Conservation (phyloP, 2,329 filamentous ascomycete species). For the Scedosporium apiospermum region DNA sequence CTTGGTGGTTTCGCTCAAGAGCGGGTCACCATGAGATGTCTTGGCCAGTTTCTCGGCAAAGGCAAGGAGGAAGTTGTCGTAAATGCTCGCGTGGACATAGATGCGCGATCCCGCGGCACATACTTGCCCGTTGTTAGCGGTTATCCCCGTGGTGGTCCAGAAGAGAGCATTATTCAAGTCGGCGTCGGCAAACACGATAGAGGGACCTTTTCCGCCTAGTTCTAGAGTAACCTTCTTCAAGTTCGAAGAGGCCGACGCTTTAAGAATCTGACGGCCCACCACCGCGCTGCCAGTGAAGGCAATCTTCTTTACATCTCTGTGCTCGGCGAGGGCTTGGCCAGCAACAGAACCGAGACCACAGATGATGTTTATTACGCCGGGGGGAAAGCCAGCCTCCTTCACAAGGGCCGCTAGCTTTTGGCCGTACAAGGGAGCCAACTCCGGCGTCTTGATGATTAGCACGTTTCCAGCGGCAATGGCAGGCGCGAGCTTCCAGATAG, state of each 20-base stretch:
- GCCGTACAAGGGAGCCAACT: constrained; percentile 85
- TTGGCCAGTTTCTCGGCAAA: constrained; percentile 63
- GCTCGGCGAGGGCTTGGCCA: constrained; percentile 61
- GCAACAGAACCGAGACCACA: constrained; percentile 59
- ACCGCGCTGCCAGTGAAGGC: constrained; percentile 80
- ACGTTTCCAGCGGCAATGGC: constrained; percentile 91
- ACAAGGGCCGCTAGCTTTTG: constrained; percentile 82
- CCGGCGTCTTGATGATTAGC: constrained; percentile 82
- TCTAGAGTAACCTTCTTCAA: constrained; percentile 81
- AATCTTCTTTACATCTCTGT: constrained; percentile 72
- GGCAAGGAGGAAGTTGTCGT: constrained; percentile 61
- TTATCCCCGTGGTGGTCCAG: constrained; percentile 66
- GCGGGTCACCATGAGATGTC: constrained; percentile 71
- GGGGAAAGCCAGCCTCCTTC: constrained; percentile 80
- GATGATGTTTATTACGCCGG: constrained; percentile 84
- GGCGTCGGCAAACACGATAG: constrained; percentile 94
- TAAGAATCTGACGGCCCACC: constrained; percentile 72
- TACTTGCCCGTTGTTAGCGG: constrained; percentile 88
- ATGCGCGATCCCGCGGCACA: constrained; percentile 85
- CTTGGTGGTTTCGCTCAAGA: constrained; percentile 61
- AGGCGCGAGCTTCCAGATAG: constrained; percentile 60
- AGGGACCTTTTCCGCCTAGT: constrained; percentile 88
- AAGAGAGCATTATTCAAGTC: constrained; percentile 74
- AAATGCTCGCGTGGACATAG: constrained; percentile 69
- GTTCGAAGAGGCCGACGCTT: constrained; percentile 71